Percentiles rank a stretch among this genome's conserved stretches.
Evolutionary conservation across 495 filamentous ascomycete species (phyloP).

Genomic region (Penicillium antarcticum): DNA sequence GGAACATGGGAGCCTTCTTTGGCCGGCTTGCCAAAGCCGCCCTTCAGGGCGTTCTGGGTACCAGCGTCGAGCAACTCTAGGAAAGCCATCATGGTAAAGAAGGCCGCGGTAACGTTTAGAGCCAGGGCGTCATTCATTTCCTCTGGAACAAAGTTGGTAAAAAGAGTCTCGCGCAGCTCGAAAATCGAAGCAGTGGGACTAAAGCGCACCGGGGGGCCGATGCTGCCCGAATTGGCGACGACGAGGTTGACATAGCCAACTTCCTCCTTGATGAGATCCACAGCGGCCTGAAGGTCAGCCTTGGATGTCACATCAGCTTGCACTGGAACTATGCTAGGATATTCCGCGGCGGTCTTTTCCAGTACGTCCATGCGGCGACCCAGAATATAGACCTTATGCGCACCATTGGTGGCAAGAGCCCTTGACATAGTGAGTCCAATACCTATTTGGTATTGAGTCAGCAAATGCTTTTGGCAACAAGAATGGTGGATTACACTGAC

Average conservation of each 20-base stretch:
- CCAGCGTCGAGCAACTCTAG: constrained; percentile 41
- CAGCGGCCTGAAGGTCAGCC: constrained; percentile 26
- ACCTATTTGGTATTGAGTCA: constrained; percentile 45
- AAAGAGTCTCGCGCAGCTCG: constrained; percentile 19
- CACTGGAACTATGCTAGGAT: constrained; percentile 31
- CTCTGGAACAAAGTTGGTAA: constrained; percentile 43
- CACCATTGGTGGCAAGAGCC: constrained; percentile 62
- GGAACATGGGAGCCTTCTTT: constrained; percentile 42
- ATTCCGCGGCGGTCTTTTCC: constrained; percentile 33
- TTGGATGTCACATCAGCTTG: constrained; percentile 43
- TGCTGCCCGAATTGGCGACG: constrained; percentile 60
- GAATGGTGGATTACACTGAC: constrained; percentile 22
- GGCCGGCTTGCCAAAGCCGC: neutral
- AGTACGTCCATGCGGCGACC: constrained; percentile 56
- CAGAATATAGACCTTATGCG: constrained; percentile 65
- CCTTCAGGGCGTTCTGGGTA: constrained; percentile 21
- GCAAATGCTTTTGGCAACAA: neutral
- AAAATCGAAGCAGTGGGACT: constrained; percentile 12
- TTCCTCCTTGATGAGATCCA: constrained; percentile 30
- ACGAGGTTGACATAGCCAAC: constrained; percentile 57
- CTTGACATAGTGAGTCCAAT: constrained; percentile 64
- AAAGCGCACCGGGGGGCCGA: constrained; percentile 3
- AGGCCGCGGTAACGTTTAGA: constrained; percentile 34
- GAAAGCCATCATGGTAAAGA: constrained; percentile 41
- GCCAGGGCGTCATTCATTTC: constrained; percentile 42